Base-by-base conservation (phyloP, 1,284 basidiomycete genomes). In the Rhizoctonia solani region DNA sequence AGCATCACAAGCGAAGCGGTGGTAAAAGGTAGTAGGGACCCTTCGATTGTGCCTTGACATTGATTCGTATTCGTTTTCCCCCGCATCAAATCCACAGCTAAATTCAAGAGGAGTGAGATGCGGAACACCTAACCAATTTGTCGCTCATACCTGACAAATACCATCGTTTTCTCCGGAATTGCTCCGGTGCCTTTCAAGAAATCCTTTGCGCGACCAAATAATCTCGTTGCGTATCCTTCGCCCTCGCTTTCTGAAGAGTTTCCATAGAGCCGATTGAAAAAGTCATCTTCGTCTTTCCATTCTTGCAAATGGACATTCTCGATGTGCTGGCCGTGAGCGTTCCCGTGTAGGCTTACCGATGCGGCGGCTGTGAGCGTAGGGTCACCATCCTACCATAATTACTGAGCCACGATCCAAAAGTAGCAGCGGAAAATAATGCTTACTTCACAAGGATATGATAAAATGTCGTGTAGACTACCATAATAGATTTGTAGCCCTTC, bases 1-100 rank as follows among this genome's bases (percentile, higher is more conserved):
- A 0, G 87, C 85, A 73, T 97, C 93, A 1, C 79, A 80, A 0
- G 93, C 89, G 73, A 98, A 97, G 3, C 85, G 87, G 72, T 89
- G 81, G 76, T 92, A 99, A 79, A 98, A 98, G 0, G 86, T 85
- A 0, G 87, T 83, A 0, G 96, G 96, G 0, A 98, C 94, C 70
- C 89, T 88, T n/a, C 94, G 87, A 53, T 87, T 84, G 76, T 98
- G 96, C 6, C 96, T 82, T 50, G 93, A 93, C 96, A 99, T 99
- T 4, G 88, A 89, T 3, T 86, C 80, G 71, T 91, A 88, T 75
- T 99, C 95, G 76, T 98, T 92, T 73, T 95, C 89, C 69, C 89
- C 93, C 0, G 95, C 95, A 72, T 98, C 96, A 77, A 98, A 95
- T 1, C 96, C 96, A 69, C 87, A 90, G 70, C 88, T 89, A 61